Percentiles rank a stretch among this genome's conserved stretches.
Conservation (phyloP, 192 early-diverging fungal genomes). For the Geranomyces variabilis region DNA sequence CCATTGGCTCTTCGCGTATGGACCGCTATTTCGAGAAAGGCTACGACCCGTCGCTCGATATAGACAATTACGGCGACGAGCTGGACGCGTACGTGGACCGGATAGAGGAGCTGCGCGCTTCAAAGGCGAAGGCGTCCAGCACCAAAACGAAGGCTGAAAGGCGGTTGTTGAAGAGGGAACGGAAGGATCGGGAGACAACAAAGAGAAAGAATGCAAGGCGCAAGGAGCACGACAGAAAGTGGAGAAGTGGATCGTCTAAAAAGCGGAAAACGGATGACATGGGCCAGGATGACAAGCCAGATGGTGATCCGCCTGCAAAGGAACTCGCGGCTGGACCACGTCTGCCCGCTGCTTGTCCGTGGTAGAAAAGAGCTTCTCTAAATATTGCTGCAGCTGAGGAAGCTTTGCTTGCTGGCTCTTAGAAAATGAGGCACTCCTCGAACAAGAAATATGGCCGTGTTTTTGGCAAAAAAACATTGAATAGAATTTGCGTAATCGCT, state of each 20-base stretch:
- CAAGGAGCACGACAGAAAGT: background rate
- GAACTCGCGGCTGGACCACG: too few relatives aligned
- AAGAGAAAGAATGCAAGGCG: background rate
- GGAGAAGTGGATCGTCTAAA: background rate
- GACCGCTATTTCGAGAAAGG: constrained; percentile 50
- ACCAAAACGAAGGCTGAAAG: background rate
- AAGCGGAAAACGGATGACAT: background rate
- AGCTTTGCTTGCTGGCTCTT: too few relatives aligned
- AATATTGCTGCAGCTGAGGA: too few relatives aligned
- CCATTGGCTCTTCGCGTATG: constrained; percentile 41
- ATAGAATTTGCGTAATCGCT: too few relatives aligned
- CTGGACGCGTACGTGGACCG: constrained; percentile 43
- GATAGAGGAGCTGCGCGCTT: constrained; percentile 31
- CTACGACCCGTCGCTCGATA: constrained; percentile 52
- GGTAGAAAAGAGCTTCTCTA: too few relatives aligned
- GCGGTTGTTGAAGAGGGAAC: background rate
- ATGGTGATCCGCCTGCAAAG: background rate
- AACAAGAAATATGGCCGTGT: too few relatives aligned
- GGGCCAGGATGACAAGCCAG: background rate
- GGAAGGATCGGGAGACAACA: background rate
- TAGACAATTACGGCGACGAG: constrained; percentile 54
- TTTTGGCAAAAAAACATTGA: too few relatives aligned
- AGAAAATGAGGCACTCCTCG: too few relatives aligned
- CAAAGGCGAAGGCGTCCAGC: background rate
- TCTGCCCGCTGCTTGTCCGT: background rate